These are phyloP conservation scores for Hymenoscyphus fraxineus DNA, from an alignment of 2,329 filamentous ascomycete species.

Conservation along the genomic window DNA sequence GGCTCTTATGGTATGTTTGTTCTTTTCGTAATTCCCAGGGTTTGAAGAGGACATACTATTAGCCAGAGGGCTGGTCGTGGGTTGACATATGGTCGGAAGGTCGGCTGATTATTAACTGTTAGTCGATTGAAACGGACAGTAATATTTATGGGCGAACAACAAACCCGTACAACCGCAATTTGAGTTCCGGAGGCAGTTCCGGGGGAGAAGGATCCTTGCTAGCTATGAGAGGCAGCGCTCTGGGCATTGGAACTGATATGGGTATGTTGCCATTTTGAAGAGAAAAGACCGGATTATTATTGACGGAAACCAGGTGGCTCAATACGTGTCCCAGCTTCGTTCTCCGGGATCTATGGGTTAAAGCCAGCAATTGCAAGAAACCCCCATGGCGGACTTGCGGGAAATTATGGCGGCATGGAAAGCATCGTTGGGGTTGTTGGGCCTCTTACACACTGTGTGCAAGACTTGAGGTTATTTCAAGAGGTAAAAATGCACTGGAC, in stretches of 20 bases:
- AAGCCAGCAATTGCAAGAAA: constrained; percentile 25
- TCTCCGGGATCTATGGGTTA: constrained; percentile 30
- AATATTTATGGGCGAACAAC: constrained; percentile 54
- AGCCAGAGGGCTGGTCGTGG: too few relatives aligned
- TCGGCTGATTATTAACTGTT: too few relatives aligned
- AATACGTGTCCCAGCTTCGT: constrained; percentile 39
- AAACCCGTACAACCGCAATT: constrained; percentile 46
- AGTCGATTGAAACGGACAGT: constrained; percentile 45
- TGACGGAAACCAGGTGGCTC: constrained; percentile 37
- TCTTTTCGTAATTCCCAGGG: neutral
- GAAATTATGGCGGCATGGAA: constrained; percentile 35
- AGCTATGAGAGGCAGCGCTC: constrained; percentile 38
- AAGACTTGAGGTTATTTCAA: constrained; percentile 34
- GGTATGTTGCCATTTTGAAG: neutral
- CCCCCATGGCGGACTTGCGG: constrained; percentile 32
- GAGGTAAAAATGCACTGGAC: constrained; percentile 13
- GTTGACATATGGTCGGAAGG: too few relatives aligned
- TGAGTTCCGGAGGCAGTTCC: constrained; percentile 57
- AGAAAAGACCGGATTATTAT: neutral
- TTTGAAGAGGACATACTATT: neutral
- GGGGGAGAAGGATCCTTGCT: constrained; percentile 55
- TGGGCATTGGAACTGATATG: constrained; percentile 42
- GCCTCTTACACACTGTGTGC: constrained; percentile 34
- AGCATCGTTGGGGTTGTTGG: constrained; percentile 28
- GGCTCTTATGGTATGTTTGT: constrained; percentile 40